Evolutionary conservation across 768 basidiomycete species (phyloP).

Genomic region (Sutorius australiensis): DNA sequence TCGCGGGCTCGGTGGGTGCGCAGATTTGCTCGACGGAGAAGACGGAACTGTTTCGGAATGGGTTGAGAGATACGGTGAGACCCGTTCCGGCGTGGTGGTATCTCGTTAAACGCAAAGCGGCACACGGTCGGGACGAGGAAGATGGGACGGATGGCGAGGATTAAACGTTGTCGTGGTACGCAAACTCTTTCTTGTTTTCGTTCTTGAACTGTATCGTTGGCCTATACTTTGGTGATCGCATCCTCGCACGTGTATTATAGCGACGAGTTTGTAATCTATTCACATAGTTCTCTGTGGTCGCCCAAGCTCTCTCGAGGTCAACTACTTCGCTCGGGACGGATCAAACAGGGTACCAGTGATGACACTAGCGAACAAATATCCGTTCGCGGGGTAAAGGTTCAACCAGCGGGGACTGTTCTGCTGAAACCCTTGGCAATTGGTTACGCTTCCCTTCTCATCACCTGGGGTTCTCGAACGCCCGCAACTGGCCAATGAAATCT

Average conservation of each 20-base stretch:
- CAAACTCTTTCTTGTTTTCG: neutral
- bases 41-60: constrained; percentile 27
- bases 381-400: too few species aligned
- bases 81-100: constrained; percentile 35
- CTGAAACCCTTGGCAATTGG: too few species aligned
- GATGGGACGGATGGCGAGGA: neutral
- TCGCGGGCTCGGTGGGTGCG: constrained; percentile 29
- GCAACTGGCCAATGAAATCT: too few species aligned
- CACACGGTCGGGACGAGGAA: neutral
- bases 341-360: too few species aligned
- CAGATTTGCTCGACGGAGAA: constrained; percentile 31
- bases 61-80: constrained; percentile 30
- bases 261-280: too few species aligned
- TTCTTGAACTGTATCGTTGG: neutral
- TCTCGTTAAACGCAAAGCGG: constrained; percentile 12
- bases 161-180: neutral
- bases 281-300: too few species aligned
- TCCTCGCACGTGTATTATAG: neutral
- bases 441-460: too few species aligned
- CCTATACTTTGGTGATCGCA: neutral
- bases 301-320: too few species aligned
- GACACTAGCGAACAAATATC: too few species aligned
- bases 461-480: too few species aligned
- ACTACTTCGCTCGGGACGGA: too few species aligned
- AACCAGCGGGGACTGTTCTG: too few species aligned